phyloP scores from a whole-genome alignment of 352 stramenopile genomes.

The Pythium guiyangense region DNA sequence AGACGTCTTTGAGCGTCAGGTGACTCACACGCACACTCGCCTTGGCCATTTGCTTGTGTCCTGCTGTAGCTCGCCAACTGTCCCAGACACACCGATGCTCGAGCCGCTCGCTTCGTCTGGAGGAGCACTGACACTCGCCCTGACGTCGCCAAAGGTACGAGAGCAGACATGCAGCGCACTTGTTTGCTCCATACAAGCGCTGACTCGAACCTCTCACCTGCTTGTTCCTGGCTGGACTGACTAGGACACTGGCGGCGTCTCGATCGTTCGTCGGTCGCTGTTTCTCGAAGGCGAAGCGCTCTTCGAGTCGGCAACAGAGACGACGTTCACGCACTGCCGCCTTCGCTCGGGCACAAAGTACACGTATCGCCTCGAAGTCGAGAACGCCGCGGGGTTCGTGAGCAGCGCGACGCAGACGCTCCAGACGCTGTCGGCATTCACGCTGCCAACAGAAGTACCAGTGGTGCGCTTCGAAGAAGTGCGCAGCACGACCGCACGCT shows the following conservation, averaged over 20 bases:
- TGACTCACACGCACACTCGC: background rate
- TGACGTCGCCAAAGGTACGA: slow-evolving; percentile 30
- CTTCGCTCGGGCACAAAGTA: slow-evolving; percentile 20
- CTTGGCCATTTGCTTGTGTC: background rate
- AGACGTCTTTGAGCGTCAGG: too few relatives aligned
- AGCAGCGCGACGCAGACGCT: slow-evolving; percentile 21
- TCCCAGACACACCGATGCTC: slow-evolving; percentile 23
- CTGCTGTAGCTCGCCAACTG: slow-evolving; percentile 17
- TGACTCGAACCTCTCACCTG: background rate
- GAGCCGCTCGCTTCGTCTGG: slow-evolving; percentile 15
- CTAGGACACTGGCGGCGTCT: slow-evolving; percentile 36
- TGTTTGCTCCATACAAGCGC: background rate
- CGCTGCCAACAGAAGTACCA: slow-evolving; percentile 13
- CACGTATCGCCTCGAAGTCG: slow-evolving; percentile 39
- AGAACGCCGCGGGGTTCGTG: slow-evolving; percentile 32
- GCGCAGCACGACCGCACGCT: slow-evolving; percentile 6
- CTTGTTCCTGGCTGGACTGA: background rate
- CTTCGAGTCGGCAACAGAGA: slow-evolving; percentile 14
- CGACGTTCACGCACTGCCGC: slow-evolving; percentile 30
- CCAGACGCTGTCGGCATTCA: slow-evolving; percentile 11
- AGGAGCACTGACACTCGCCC: slow-evolving; percentile 31
- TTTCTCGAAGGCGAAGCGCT: slow-evolving; percentile 22
- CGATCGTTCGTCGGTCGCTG: slow-evolving; percentile 32
- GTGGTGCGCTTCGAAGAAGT: slow-evolving; percentile 11
- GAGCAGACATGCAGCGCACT: background rate